These are phyloP conservation scores for Clavariopsis aquatica DNA, from an alignment of 495 filamentous ascomycete species.

Conservation along the genomic window DNA sequence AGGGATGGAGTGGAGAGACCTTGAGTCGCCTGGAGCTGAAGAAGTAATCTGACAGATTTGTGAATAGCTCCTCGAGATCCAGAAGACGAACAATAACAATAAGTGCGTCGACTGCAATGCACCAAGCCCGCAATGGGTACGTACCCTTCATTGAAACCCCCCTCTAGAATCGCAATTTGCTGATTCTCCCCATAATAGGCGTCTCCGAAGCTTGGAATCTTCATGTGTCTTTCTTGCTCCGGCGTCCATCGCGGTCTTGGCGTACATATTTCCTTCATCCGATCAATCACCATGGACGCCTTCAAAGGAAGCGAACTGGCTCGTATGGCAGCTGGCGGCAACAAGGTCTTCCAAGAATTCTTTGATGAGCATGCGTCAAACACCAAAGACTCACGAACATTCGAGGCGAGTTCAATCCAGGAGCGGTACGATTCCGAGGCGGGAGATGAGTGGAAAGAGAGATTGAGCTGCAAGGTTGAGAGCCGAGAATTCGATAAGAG, in stretches of 20 bases:
- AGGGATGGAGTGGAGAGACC: neutral
- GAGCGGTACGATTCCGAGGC: constrained; percentile 83
- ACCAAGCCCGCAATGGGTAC: constrained; percentile 88
- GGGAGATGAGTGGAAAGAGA: constrained; percentile 95
- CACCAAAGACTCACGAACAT: constrained; percentile 56
- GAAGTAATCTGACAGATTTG: constrained; percentile 3
- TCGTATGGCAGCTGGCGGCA: constrained; percentile 84
- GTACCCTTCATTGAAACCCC: constrained; percentile 7
- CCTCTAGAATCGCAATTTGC: constrained; percentile 11
- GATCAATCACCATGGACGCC: constrained; percentile 94
- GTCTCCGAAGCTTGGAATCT: constrained; percentile 77
- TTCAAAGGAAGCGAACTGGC: constrained; percentile 86
- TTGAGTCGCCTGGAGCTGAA: neutral
- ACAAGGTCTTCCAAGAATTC: constrained; percentile 80
- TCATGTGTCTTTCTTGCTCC: constrained; percentile 95
- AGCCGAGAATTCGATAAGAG: constrained; percentile 76
- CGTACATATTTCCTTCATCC: constrained; percentile 97
- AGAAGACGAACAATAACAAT: constrained; percentile 83
- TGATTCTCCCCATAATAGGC: constrained; percentile 47
- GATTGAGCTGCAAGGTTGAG: constrained; percentile 81
- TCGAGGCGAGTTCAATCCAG: constrained; percentile 73
- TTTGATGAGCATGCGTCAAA: constrained; percentile 72
- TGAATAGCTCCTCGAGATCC: constrained; percentile 76
- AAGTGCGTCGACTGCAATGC: constrained; percentile 91
- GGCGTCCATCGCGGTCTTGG: constrained; percentile 92